Evolutionary conservation across 129 eudicot genomes (phyloP).

Genomic region (Ambrosia artemisiifolia): DNA sequence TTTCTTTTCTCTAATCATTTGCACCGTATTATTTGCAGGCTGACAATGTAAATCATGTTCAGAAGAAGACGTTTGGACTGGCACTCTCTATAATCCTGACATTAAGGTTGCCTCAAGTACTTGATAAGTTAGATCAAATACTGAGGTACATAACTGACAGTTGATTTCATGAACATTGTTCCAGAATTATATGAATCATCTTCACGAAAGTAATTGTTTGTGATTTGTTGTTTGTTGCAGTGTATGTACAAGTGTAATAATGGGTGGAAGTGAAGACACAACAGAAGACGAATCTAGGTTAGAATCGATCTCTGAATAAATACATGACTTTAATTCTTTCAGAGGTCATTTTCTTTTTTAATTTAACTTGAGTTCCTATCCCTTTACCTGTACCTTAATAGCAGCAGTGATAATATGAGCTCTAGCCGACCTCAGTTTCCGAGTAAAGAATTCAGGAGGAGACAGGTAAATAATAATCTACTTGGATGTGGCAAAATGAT

Average conservation of each 20-base stretch:
- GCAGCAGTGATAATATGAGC: conserved; percentile 72
- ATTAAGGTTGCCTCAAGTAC: conserved; percentile 83
- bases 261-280: conserved; percentile 82
- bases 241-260: conserved; percentile 83
- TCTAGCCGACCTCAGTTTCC: conserved; percentile 70
- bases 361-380: not conserved
- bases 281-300: conserved; percentile 97
- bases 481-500: not conserved
- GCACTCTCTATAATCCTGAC: conserved; percentile 85
- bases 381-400: not conserved
- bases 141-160: conserved; percentile 50
- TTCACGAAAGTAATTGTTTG: conserved; percentile 4
- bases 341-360: not conserved
- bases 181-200: not conserved
- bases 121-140: conserved; percentile 88
- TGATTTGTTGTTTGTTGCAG: conserved; percentile 35
- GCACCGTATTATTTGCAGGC: conserved; percentile 45
- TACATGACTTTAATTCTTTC: not conserved
- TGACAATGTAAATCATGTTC: conserved; percentile 73
- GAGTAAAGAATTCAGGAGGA: conserved; percentile 81
- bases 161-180: conserved; percentile 5
- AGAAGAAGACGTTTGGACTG: conserved; percentile 70
- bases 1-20: conserved; percentile 13
- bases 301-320: conserved; percentile 5
- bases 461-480: conserved; percentile 55